A percentile compares a stretch with the other conserved stretches of the same genome.
Evolutionary conservation across 225 moss, liverwort and hornwort genomes (phyloP).

Genomic region (Pseudisothecium myosuroides): DNA sequence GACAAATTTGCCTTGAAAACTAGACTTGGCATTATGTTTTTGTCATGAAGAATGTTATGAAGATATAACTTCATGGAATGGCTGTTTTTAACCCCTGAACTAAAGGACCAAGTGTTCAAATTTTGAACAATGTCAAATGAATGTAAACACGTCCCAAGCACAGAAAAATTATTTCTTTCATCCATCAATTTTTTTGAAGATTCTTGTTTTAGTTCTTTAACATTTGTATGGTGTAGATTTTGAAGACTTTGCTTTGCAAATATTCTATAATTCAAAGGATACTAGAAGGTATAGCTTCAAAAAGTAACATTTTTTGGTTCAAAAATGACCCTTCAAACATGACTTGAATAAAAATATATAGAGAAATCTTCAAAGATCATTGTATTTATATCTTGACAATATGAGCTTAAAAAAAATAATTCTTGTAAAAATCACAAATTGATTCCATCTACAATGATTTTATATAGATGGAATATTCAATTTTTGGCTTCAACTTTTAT

Average conservation of each 20-base stretch:
- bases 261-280: not conserved
- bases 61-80: not conserved
- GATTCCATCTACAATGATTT: not conserved
- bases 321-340: not conserved
- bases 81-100: not conserved
- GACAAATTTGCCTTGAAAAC: too few species aligned
- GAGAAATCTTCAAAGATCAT: not conserved
- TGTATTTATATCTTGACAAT: not conserved
- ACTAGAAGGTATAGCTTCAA: not conserved
- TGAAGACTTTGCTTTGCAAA: not conserved
- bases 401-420: not conserved
- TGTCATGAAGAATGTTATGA: not conserved
- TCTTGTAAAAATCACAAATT: not conserved
- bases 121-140: not conserved
- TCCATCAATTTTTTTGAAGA: not conserved
- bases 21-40: too few species aligned
- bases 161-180: not conserved
- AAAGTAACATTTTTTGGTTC: not conserved
- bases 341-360: not conserved
- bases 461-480: too few species aligned
- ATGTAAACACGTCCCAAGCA: not conserved
- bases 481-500: not conserved
- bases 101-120: rapidly evolving
- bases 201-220: not conserved
- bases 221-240: not conserved